Evolutionary conservation across 1,139 yeast species (phyloP).

Genomic region (Protomyces inouyei): DNA sequence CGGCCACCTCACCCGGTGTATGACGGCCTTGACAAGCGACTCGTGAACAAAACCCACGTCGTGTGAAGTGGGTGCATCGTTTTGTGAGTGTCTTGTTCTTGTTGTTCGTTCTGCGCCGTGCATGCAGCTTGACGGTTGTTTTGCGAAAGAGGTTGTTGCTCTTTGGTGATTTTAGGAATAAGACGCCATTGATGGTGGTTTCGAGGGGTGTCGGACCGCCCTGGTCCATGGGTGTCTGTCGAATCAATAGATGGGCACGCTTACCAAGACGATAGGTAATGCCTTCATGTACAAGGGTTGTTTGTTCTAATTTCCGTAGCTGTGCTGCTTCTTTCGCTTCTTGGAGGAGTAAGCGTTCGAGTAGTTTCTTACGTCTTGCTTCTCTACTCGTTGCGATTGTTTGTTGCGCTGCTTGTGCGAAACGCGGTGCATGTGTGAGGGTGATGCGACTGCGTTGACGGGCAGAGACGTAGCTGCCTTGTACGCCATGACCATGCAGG

Average conservation of each 20-base stretch:
- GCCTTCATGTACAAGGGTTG: conserved; percentile 35
- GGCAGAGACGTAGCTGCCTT: not conserved
- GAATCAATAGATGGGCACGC: conserved; percentile 35
- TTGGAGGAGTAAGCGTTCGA: conserved; percentile 11
- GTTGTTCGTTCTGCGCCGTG: conserved; percentile 14
- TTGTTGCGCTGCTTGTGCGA: conserved; percentile 5
- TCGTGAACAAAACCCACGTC: conserved; percentile 36
- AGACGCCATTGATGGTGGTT: conserved; percentile 35
- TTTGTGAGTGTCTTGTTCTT: conserved; percentile 19
- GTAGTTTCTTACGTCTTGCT: conserved; percentile 9
- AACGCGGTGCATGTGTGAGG: conserved; percentile 6
- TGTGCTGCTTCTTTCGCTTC: conserved; percentile 28
- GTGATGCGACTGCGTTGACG: conserved; percentile 20
- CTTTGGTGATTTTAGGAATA: conserved; percentile 36
- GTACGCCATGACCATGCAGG: not conserved
- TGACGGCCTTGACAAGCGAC: conserved; percentile 55
- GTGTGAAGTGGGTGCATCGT: conserved; percentile 39
- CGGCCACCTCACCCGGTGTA: conserved; percentile 47
- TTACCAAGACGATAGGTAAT: conserved; percentile 33
- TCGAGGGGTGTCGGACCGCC: conserved; percentile 34
- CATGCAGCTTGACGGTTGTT: conserved; percentile 27
- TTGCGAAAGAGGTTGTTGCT: conserved; percentile 36
- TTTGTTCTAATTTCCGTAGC: conserved; percentile 30
- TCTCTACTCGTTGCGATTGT: conserved; percentile 11
- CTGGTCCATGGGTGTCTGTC: conserved; percentile 25